Evolutionary conservation across 108 stramenopile genomes (phyloP).

Genomic region (Conticribra weissflogii): DNA sequence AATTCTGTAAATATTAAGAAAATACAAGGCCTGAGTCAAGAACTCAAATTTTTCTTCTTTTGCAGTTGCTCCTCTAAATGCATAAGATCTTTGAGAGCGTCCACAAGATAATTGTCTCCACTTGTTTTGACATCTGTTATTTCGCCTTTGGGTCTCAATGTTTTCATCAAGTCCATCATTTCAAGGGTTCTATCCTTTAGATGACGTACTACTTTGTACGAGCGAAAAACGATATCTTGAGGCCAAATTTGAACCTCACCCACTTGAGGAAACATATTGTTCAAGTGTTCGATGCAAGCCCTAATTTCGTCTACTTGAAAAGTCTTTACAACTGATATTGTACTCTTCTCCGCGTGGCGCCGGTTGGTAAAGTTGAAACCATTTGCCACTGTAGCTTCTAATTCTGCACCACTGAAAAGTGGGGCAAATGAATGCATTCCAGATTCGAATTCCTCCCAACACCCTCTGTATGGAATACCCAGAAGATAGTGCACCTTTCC

Average conservation of each 20-base stretch:
- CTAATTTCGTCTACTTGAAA: constrained; percentile 18
- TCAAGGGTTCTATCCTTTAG: neutral
- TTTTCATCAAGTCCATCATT: neutral
- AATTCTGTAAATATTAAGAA: no score
- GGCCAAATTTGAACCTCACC: neutral
- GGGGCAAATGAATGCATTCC: constrained; percentile 21
- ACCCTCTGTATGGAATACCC: constrained; percentile 42
- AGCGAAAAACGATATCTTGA: neutral
- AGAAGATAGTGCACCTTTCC: constrained; percentile 49
- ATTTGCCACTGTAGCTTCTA: constrained; percentile 20
- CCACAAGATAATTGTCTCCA: no score
- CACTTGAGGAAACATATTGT: neutral
- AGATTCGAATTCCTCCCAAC: constrained; percentile 38
- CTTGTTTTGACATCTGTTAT: no score
- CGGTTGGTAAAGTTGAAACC: constrained; percentile 9
- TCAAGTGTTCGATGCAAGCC: neutral
- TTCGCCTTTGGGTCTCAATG: no score
- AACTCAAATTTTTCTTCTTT: no score
- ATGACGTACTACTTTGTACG: neutral
- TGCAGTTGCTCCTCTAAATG: no score
- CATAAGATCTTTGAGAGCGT: no score
- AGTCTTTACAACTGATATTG: constrained; percentile 19
- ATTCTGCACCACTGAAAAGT: constrained; percentile 32
- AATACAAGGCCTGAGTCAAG: no score
- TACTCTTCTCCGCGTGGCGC: constrained; percentile 6